Evolutionary conservation across 2,329 filamentous ascomycete genomes (phyloP).

Genomic region (Verticillium isaacii): DNA sequence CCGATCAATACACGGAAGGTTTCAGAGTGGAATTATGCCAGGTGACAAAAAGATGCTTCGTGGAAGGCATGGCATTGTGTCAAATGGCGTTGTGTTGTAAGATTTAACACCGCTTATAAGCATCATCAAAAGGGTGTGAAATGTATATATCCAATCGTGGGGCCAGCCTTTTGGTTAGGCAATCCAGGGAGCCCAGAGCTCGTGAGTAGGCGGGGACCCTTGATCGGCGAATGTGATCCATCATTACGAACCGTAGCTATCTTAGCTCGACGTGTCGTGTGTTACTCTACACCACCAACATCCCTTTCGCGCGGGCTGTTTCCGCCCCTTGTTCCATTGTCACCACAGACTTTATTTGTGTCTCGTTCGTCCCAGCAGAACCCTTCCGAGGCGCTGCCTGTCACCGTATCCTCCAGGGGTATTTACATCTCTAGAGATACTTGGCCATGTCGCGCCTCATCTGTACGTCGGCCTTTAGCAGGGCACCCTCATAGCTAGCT

Average conservation of each 20-base stretch:
- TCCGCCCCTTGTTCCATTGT: background rate
- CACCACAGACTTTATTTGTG: background rate
- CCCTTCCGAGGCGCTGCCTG: background rate
- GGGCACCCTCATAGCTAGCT: background rate
- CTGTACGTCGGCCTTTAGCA: slow-evolving; percentile 31
- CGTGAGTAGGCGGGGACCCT: background rate
- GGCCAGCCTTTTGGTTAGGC: background rate
- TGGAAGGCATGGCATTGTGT: too few relatives aligned
- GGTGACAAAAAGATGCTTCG: too few relatives aligned
- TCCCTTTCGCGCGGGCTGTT: background rate
- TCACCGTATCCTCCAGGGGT: background rate
- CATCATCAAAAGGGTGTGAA: background rate
- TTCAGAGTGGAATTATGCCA: too few relatives aligned
- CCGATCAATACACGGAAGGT: too few relatives aligned
- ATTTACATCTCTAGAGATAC: background rate
- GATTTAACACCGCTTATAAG: background rate
- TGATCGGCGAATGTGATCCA: background rate
- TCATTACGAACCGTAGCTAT: background rate
- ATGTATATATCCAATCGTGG: background rate
- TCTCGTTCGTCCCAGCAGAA: background rate
- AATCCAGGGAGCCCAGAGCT: background rate
- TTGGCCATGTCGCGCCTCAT: slow-evolving; percentile 47
- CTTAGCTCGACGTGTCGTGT: slow-evolving; percentile 1
- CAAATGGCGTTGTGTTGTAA: too few relatives aligned
- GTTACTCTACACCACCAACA: background rate